These are phyloP conservation scores for Phytophthora brassicae DNA, from an alignment of 352 stramenopile species.

Conservation along the genomic window DNA sequence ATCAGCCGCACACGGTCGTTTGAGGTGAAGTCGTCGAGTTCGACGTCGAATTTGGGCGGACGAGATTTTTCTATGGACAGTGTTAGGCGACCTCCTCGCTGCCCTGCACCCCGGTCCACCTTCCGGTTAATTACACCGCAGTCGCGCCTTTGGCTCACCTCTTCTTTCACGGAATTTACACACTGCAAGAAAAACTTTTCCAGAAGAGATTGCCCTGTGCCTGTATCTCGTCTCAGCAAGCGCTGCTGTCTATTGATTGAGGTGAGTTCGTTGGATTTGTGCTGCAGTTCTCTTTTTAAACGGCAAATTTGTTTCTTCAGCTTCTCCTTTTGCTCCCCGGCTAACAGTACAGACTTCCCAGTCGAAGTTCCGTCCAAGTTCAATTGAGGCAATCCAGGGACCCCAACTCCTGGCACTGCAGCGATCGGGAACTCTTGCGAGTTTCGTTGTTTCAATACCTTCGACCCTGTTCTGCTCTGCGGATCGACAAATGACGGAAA, in stretches of 20 bases:
- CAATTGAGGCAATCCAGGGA: slow-evolving; percentile 36
- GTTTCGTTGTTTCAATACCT: slow-evolving; percentile 15
- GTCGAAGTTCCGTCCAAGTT: slow-evolving; percentile 30
- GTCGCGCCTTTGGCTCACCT: slow-evolving; percentile 51
- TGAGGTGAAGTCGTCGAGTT: slow-evolving; percentile 73
- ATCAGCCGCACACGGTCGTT: slow-evolving; percentile 74
- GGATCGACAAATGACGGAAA: slow-evolving; percentile 49
- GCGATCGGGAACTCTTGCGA: slow-evolving; percentile 14
- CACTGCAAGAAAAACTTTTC: slow-evolving; percentile 83
- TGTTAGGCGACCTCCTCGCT: slow-evolving; percentile 4
- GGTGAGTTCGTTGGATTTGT: slow-evolving; percentile 58
- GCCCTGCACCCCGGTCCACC: slow-evolving; percentile 3
- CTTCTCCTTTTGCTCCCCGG: slow-evolving; percentile 70
- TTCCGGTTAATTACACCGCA: slow-evolving; percentile 19
- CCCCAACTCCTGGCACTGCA: slow-evolving; percentile 1
- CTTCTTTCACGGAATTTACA: slow-evolving; percentile 82
- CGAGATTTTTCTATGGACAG: slow-evolving; percentile 14
- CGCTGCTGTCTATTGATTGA: slow-evolving; percentile 44
- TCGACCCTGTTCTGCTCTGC: slow-evolving; percentile 19
- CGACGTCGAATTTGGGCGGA: slow-evolving; percentile 27
- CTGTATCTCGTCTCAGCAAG: slow-evolving; percentile 28
- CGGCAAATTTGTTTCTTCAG: slow-evolving; percentile 64
- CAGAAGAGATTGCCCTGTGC: slow-evolving; percentile 46
- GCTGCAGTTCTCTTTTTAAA: slow-evolving; percentile 70
- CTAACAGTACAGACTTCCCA: slow-evolving; percentile 17